Base-by-base conservation (phyloP, 73 alveolate species). In the Urostyla sp. region DNA sequence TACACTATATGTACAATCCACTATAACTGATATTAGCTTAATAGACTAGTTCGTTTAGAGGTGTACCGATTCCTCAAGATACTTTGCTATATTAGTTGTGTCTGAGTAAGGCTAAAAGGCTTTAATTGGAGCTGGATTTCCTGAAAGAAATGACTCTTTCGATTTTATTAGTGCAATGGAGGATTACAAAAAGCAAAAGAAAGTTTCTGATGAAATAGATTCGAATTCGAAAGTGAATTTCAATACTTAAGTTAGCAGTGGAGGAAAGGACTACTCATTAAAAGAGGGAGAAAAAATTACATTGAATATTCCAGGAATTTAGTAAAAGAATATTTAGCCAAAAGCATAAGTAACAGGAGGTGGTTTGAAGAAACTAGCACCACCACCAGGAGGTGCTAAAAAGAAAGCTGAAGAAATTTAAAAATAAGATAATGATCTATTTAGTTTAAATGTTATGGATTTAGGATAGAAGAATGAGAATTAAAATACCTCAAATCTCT, bases 121-220 rank as follows among this genome's bases (percentile, higher is more conserved):
- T 5, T 11, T 66, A 43, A 40, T 80, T 7, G 90, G 90, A 16
- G 49, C 76, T 26, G 89, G 89, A 16, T 85, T 85, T 51, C 86
- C 61, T 18, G 93, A 85, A 35, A 75, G 93, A 50, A 85, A 85
- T 53, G 93, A 85, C 54, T 63, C 89, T 24, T 85, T 85, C 66
- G 93, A 85, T 38, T 76, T 85, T 27, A 69, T 56, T 1, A 72
- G 82, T 0, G 79, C 76, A 0, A 56, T 85, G 20, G 86, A 85
- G 36, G 93, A 85, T 49, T 85, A 31, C 58, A 37, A 53, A 23
- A 75, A 63, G 75, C 86, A 85, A 60, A 3, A 30, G 21, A 75
- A 74, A 18, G 18, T 52, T 0, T 78, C 67, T 1, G 61, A 75
- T 27, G 93, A 89, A 26, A 18, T 76, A 2, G 89, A 72, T 4